Evolutionary conservation across 1,139 yeast genomes (phyloP).

Genomic region (Pichia sp.): DNA sequence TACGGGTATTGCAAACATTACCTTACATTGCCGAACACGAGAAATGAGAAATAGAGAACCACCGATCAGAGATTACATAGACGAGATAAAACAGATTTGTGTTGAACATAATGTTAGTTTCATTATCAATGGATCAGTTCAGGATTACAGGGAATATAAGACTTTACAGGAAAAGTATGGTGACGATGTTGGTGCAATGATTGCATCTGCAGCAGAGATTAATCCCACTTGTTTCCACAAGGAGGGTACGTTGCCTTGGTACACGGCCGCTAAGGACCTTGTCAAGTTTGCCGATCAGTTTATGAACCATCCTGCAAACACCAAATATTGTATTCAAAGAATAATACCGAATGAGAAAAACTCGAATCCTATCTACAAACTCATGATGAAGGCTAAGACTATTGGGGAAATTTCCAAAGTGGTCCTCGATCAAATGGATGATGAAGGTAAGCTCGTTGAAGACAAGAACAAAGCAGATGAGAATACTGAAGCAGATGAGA

Average conservation of each 20-base stretch:
- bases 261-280: slow-evolving; percentile 47
- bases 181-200: slow-evolving; percentile 75
- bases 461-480: not conserved
- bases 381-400: slow-evolving; percentile 50
- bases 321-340: slow-evolving; percentile 73
- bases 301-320: slow-evolving; percentile 60
- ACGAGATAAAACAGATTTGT: slow-evolving; percentile 56
- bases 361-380: slow-evolving; percentile 43
- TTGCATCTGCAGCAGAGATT: slow-evolving; percentile 83
- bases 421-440: slow-evolving; percentile 28
- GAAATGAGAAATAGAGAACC: slow-evolving; percentile 84
- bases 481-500: not conserved
- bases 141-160: slow-evolving; percentile 46
- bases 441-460: slow-evolving; percentile 24
- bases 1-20: slow-evolving; percentile 80
- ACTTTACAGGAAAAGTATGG: slow-evolving; percentile 47
- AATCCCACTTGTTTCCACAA: slow-evolving; percentile 71
- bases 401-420: slow-evolving; percentile 41
- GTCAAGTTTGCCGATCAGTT: slow-evolving; percentile 44
- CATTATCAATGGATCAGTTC: slow-evolving; percentile 74
- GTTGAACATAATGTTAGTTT: slow-evolving; percentile 59
- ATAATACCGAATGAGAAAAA: slow-evolving; percentile 70
- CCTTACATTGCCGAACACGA: slow-evolving; percentile 86
- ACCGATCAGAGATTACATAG: slow-evolving; percentile 64
- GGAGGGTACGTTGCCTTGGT: slow-evolving; percentile 47